Conservation (phyloP, 768 basidiomycete species). For the Lyophyllum shimeji region DNA sequence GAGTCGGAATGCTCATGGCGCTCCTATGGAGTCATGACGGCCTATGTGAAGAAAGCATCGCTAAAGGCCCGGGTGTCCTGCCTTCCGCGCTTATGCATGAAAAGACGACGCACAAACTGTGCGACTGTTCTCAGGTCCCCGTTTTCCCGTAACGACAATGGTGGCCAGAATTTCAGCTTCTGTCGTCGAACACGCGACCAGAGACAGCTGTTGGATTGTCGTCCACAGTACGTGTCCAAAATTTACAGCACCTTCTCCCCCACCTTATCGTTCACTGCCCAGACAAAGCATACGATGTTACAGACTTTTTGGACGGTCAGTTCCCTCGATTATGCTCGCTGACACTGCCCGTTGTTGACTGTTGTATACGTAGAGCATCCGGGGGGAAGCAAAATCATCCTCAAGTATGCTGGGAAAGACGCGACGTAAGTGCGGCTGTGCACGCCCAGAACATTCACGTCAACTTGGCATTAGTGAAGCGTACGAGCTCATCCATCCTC, state of each 20-base stretch:
- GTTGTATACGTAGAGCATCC: constrained; percentile 55
- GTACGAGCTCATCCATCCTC: constrained; percentile 88
- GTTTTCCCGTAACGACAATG: constrained; percentile 1
- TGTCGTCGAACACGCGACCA: constrained; percentile 48
- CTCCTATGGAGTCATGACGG: not conserved
- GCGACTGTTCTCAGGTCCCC: not conserved
- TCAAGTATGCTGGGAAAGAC: constrained; percentile 87
- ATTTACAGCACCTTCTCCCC: not conserved
- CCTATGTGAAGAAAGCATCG: not conserved
- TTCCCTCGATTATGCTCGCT: constrained; percentile 20
- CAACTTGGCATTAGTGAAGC: constrained; percentile 46
- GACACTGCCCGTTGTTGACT: constrained; percentile 6
- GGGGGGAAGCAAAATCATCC: constrained; percentile 76
- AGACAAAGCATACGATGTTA: constrained; percentile 77
- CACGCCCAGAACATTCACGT: constrained; percentile 1
- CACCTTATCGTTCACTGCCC: constrained; percentile 7
- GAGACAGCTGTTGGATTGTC: constrained; percentile 77
- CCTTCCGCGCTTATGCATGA: constrained; percentile 4
- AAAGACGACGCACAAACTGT: constrained; percentile 2
- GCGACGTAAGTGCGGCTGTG: constrained; percentile 59
- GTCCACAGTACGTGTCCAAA: constrained; percentile 57
- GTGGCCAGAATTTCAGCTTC: constrained; percentile 5
- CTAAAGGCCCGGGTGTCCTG: not conserved
- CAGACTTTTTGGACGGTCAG: constrained; percentile 70
- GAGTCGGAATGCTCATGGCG: not conserved